Percentiles rank a stretch among this genome's conserved stretches.
Conservation (phyloP, 2,329 filamentous ascomycete species). For the Chrysoporthe cubensis region DNA sequence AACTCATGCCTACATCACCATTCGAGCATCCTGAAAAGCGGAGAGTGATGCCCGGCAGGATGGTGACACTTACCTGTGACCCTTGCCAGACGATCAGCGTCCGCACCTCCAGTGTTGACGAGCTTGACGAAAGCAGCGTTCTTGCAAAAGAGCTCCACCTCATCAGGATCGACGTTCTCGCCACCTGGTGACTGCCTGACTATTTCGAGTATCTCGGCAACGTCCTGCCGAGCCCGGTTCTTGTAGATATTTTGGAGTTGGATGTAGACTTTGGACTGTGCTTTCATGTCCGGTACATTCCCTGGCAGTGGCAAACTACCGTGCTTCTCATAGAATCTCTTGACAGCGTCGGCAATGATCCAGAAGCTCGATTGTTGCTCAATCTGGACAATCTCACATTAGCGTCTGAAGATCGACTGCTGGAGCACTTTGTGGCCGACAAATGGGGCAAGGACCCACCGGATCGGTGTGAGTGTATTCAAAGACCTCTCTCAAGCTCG, state of each 20-base stretch:
- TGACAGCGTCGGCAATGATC: conserved; percentile 82
- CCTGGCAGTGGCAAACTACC: conserved; percentile 80
- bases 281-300: conserved; percentile 95
- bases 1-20: conserved; percentile 30
- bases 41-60: not conserved
- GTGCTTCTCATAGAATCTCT: conserved; percentile 75
- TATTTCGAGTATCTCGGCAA: conserved; percentile 70
- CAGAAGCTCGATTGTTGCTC: conserved; percentile 73
- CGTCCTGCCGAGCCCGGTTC: conserved; percentile 77
- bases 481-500: conserved; percentile 77
- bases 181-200: conserved; percentile 59
- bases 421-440: not conserved
- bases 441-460: conserved; percentile 55
- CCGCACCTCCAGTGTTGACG: conserved; percentile 60
- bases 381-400: conserved; percentile 31
- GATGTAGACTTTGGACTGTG: conserved; percentile 87
- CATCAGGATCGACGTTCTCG: conserved; percentile 64
- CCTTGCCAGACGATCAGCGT: conserved; percentile 53
- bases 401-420: conserved; percentile 21
- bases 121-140: conserved; percentile 92
- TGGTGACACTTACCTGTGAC: conserved; percentile 54
- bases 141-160: conserved; percentile 93
- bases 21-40: not conserved
- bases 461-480: conserved; percentile 58
- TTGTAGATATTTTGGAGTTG: conserved; percentile 93